A percentile compares a stretch with the other conserved stretches of the same genome.
These are phyloP conservation scores for Acanthamoeba triangularis DNA, from an alignment of 208 protist species.

Conservation along the genomic window DNA sequence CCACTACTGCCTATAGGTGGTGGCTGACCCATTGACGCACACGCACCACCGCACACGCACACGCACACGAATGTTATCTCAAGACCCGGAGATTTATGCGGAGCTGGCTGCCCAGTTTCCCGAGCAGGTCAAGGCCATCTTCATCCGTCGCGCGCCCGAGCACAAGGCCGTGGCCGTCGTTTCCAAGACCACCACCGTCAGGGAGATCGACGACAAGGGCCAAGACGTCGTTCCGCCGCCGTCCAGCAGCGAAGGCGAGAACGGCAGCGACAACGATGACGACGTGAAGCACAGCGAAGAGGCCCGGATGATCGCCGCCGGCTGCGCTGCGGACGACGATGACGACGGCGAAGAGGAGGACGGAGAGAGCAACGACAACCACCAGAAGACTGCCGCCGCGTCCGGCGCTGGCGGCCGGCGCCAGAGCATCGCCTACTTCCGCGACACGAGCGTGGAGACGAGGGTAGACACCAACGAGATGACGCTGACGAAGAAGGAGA, in stretches of 20 bases:
- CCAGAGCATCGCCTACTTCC: not conserved
- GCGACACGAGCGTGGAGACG: not conserved
- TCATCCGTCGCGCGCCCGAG: conserved; percentile 63
- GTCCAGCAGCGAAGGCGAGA: not conserved
- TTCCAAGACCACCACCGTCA: not conserved
- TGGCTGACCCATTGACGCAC: no score
- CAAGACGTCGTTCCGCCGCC: not conserved
- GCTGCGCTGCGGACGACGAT: not conserved
- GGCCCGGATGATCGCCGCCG: conserved; percentile 53
- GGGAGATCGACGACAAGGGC: not conserved
- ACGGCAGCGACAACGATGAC: not conserved
- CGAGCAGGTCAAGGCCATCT: conserved; percentile 72
- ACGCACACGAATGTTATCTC: not conserved
- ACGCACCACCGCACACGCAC: not conserved
- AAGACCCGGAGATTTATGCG: conserved; percentile 72
- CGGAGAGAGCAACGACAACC: not conserved
- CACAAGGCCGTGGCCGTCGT: conserved; percentile 22
- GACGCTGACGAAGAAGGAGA: conserved; percentile 1
- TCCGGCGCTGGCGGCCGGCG: not conserved
- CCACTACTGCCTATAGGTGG: not conserved
- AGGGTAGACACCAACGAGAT: not conserved
- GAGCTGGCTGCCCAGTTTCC: conserved; percentile 53
- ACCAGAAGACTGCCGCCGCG: not conserved
- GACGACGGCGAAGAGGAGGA: not conserved
- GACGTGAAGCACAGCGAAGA: not conserved